These are phyloP conservation scores for Piper longum DNA, from an alignment of 164 flowering plant genomes.

Conservation along the genomic window DNA sequence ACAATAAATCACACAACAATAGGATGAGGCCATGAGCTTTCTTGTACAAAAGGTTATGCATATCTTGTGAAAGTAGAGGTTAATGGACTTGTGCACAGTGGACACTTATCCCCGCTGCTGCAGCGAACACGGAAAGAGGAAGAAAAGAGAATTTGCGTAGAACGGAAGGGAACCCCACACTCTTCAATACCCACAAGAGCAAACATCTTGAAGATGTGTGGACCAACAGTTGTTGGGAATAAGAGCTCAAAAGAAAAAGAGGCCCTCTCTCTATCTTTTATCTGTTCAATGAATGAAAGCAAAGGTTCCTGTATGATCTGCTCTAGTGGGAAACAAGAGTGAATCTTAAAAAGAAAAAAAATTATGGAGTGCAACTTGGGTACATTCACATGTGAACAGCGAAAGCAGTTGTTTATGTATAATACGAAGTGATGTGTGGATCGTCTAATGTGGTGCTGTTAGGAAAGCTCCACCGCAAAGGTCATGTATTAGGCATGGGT, in stretches of 20 bases:
- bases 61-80: not conserved
- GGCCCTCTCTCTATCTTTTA: not conserved
- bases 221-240: conserved; percentile 6
- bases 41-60: no score
- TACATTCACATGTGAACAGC: conserved; percentile 1
- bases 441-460: not conserved
- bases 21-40: no score
- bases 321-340: not conserved
- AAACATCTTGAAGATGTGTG: conserved; percentile 5
- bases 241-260: not conserved
- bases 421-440: conserved; percentile 2
- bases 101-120: not conserved
- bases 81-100: not conserved
- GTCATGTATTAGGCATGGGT: not conserved
- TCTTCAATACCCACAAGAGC: no score
- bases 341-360: not conserved
- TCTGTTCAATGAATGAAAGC: not conserved
- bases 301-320: not conserved
- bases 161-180: not conserved
- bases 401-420: not conserved
- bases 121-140: not conserved
- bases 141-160: not conserved
- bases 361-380: not conserved
- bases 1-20: no score
- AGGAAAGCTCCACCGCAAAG: not conserved